phyloP scores from a whole-genome alignment of 208 protist genomes.

The Leishmania arabica region DNA sequence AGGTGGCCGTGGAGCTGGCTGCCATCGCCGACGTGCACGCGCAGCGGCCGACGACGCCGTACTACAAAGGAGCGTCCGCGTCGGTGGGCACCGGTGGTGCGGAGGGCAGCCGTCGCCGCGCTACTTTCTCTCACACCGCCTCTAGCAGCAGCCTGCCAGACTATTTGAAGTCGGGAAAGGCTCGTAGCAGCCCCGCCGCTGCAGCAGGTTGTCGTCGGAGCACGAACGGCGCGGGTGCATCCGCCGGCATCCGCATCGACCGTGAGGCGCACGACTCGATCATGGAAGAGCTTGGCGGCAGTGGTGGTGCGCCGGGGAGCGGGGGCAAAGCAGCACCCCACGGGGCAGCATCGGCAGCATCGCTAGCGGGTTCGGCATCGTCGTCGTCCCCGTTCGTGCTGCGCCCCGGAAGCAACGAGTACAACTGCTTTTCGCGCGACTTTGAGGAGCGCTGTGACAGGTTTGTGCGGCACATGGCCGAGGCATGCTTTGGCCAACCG shows the following conservation, averaged over 20 bases:
- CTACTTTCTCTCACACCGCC: neutral
- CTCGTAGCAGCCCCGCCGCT: neutral
- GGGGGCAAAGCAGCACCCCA: neutral
- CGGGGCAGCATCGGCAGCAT: neutral
- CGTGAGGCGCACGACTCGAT: constrained; percentile 40
- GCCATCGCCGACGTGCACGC: constrained; percentile 83
- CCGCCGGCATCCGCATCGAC: constrained; percentile 2
- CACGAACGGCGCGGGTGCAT: neutral
- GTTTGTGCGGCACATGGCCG: constrained; percentile 51
- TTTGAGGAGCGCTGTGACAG: constrained; percentile 78
- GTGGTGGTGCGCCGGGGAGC: neutral
- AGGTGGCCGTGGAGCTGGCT: constrained; percentile 69
- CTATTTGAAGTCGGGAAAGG: constrained; percentile 25
- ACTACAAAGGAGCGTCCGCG: constrained; percentile 4
- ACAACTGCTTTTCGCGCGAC: constrained; percentile 78
- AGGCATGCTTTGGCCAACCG: constrained; percentile 81
- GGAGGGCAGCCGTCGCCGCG: neutral
- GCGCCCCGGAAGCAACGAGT: constrained; percentile 56
- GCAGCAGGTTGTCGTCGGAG: neutral
- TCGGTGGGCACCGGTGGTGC: neutral
- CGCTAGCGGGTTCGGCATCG: neutral
- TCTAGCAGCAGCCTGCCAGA: constrained; percentile 28
- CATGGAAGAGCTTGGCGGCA: constrained; percentile 46
- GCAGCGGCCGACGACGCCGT: constrained; percentile 29
- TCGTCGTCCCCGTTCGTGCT: constrained; percentile 43